Percentiles rank a stretch among this genome's conserved stretches.
Conservation (phyloP, 2,329 filamentous ascomycete species). For the Alternaria sp. region DNA sequence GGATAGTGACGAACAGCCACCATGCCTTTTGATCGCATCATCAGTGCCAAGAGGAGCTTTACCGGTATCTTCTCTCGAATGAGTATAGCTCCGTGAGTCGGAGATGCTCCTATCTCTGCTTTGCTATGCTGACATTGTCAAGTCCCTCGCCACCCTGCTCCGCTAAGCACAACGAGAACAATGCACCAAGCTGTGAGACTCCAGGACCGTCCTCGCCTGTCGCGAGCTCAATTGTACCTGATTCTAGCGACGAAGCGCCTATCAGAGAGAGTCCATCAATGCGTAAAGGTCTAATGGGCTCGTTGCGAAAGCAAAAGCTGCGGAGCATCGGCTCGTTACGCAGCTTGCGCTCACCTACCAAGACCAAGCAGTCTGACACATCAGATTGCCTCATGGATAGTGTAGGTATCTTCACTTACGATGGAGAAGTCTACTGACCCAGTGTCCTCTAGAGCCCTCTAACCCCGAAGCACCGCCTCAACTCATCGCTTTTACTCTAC, state of each 20-base stretch:
- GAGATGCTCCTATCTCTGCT: not conserved
- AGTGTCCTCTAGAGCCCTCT: constrained; percentile 9
- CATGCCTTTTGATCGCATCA: constrained; percentile 37
- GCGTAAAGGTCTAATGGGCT: constrained; percentile 35
- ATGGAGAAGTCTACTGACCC: not conserved
- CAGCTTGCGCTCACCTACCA: constrained; percentile 28
- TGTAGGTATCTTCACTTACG: not conserved
- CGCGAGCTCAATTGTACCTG: constrained; percentile 2
- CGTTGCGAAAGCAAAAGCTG: constrained; percentile 28
- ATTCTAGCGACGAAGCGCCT: constrained; percentile 17
- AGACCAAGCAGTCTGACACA: constrained; percentile 18
- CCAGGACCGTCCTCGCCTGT: constrained; percentile 10
- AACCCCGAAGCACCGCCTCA: constrained; percentile 17
- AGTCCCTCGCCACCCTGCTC: not conserved
- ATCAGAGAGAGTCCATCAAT: constrained; percentile 33
- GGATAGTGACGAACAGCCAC: constrained; percentile 17
- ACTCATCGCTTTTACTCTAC: constrained; percentile 32
- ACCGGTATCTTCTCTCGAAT: constrained; percentile 33
- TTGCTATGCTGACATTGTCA: constrained; percentile 3
- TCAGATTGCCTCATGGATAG: not conserved
- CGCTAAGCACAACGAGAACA: constrained; percentile 15
- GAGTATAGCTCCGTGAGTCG: not conserved
- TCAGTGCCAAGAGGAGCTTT: constrained; percentile 40
- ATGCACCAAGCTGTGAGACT: constrained; percentile 18
- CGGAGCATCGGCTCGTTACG: constrained; percentile 37